Percentiles rank a stretch among this genome's conserved stretches.
Evolutionary conservation across 1,284 basidiomycete species (phyloP).

Genomic region (Apiotrichum gamsii): DNA sequence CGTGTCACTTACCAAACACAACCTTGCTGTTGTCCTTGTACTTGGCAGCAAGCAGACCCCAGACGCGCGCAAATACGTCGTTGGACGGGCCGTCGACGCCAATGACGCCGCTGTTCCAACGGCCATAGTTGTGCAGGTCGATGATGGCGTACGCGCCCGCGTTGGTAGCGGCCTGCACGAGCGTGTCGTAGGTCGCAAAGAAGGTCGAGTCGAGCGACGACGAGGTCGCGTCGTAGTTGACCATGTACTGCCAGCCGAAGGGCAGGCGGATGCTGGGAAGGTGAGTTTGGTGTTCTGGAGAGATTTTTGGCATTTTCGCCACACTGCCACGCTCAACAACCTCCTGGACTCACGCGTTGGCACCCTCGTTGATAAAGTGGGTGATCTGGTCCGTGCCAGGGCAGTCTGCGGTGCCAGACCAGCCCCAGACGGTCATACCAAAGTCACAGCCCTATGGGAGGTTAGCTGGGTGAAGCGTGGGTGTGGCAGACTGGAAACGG

Average conservation of each 20-base stretch:
- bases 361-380: conserved; percentile 50
- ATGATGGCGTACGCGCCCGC: conserved; percentile 54
- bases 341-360: too few relatives aligned
- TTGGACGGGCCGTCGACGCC: conserved; percentile 56
- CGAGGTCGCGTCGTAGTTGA: conserved; percentile 45
- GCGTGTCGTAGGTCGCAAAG: conserved; percentile 48
- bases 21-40: conserved; percentile 52
- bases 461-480: too few relatives aligned
- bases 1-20: conserved; percentile 48
- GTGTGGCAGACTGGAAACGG: too few relatives aligned
- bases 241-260: conserved; percentile 57
- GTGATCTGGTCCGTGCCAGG: conserved; percentile 54
- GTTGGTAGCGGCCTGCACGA: conserved; percentile 52
- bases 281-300: too few relatives aligned
- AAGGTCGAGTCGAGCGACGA: conserved; percentile 49
- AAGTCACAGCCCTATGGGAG: conserved; percentile 38
- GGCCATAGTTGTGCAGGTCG: conserved; percentile 49
- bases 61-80: conserved; percentile 53
- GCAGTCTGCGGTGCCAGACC: conserved; percentile 36
- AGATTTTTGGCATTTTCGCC: too few relatives aligned
- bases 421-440: conserved; percentile 27
- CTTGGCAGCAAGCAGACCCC: conserved; percentile 54
- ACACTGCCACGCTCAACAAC: too few relatives aligned
- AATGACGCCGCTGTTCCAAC: conserved; percentile 48
- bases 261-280: conserved; percentile 48